Conservation (phyloP, 495 filamentous ascomycete species). For the Amorphotheca resinae region DNA sequence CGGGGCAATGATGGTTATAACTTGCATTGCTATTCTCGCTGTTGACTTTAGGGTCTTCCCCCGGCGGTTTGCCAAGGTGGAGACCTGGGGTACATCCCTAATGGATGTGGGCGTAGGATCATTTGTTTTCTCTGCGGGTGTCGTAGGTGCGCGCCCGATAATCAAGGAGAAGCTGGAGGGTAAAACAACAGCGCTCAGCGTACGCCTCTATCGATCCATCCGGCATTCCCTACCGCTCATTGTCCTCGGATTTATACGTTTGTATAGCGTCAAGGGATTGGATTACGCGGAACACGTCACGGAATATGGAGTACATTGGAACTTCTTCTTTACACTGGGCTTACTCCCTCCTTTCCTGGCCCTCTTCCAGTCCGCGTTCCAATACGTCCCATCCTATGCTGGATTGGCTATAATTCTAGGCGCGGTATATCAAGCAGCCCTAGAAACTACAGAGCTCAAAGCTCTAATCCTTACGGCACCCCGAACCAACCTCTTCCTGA, state of each 20-base stretch:
- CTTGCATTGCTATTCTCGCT: conserved; percentile 86
- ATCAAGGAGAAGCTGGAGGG: conserved; percentile 52
- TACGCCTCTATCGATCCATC: conserved; percentile 47
- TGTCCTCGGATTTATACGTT: conserved; percentile 63
- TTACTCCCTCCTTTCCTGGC: conserved; percentile 84
- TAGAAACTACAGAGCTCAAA: conserved; percentile 69
- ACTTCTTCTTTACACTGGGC: conserved; percentile 96
- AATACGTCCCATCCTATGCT: conserved; percentile 57
- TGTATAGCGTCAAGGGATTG: conserved; percentile 83
- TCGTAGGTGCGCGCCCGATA: conserved; percentile 82
- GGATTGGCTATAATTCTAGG: conserved; percentile 53
- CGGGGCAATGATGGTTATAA: conserved; percentile 83
- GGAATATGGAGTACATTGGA: conserved; percentile 98
- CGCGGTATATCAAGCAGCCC: conserved; percentile 53
- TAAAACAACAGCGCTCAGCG: conserved; percentile 32
- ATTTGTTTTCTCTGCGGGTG: conserved; percentile 90
- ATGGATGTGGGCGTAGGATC: conserved; percentile 98
- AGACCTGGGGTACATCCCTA: conserved; percentile 94
- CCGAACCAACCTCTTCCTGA: conserved; percentile 61
- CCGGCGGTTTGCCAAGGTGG: conserved; percentile 89
- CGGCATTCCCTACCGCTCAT: conserved; percentile 77
- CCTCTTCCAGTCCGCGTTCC: conserved; percentile 56
- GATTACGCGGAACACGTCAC: conserved; percentile 97
- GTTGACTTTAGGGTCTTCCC: conserved; percentile 93
- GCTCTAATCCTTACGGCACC: conserved; percentile 75